Conservation (phyloP, 306 rosid genomes). For the Chamaecrista fasciculata region DNA sequence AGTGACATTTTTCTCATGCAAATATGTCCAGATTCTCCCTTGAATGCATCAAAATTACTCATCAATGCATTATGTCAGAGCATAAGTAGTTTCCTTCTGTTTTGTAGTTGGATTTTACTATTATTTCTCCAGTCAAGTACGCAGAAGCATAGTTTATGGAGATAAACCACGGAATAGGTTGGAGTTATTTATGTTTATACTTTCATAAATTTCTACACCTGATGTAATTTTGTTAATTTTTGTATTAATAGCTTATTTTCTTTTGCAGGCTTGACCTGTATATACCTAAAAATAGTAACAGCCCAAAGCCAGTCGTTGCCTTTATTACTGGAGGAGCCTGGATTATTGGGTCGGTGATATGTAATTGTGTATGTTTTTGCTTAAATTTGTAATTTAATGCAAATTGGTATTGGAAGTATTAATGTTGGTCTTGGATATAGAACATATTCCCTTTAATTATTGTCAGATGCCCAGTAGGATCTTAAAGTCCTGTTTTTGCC, state of each 20-base stretch:
- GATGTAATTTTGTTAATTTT: constrained; percentile 21
- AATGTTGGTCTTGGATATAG: not conserved
- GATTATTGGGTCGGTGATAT: constrained; percentile 81
- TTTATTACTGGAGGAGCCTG: constrained; percentile 97
- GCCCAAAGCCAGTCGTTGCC: constrained; percentile 85
- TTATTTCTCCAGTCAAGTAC: constrained; percentile 69
- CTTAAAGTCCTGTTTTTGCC: not conserved
- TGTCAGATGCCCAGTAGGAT: constrained; percentile 17
- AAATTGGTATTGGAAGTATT: constrained; percentile 4
- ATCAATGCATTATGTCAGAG: constrained; percentile 11
- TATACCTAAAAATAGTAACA: constrained; percentile 56
- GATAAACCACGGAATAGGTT: constrained; percentile 92
- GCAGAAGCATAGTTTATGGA: constrained; percentile 78
- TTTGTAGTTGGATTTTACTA: constrained; percentile 78
- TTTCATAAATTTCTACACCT: not conserved
- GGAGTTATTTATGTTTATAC: not conserved
- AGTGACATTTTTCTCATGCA: constrained; percentile 11
- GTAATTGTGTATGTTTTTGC: not conserved
- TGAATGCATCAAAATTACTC: constrained; percentile 16
- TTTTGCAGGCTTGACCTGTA: constrained; percentile 81
- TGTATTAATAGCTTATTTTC: constrained; percentile 26
- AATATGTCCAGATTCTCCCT: not conserved
- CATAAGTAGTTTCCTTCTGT: constrained; percentile 36
- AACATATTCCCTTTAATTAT: constrained; percentile 2
- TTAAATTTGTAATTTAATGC: constrained; percentile 2